Conservation (phyloP, 1,284 basidiomycete genomes). For the Ganoderma meredithae region DNA sequence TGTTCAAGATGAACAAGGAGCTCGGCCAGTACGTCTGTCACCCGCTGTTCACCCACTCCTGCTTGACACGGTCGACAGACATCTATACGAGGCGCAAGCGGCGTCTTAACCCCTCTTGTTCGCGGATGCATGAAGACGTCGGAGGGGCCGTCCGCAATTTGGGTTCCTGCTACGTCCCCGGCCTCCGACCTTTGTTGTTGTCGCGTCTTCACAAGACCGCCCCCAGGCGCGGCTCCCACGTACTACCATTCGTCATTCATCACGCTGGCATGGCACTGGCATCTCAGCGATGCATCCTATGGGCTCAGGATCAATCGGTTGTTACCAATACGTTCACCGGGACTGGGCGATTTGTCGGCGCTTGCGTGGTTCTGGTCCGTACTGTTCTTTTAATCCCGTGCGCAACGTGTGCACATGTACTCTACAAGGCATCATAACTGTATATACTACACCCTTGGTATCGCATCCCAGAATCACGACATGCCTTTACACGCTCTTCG, state of each 20-base stretch:
- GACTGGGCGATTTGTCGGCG: not conserved
- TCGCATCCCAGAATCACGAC: not conserved
- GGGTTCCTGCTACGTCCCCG: constrained; percentile 1
- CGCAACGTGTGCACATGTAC: constrained; percentile 12
- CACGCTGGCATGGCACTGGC: not conserved
- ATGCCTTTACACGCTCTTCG: not conserved
- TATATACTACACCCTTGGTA: constrained; percentile 9
- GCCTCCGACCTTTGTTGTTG: not conserved
- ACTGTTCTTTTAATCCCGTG: not conserved
- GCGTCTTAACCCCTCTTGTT: constrained; percentile 11
- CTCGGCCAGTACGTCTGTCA: constrained; percentile 68
- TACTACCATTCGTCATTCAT: constrained; percentile 1
- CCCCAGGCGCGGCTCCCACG: not conserved
- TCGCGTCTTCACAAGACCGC: not conserved
- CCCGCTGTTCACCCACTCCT: too few species aligned
- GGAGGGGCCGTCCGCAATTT: constrained; percentile 5
- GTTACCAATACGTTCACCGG: not conserved
- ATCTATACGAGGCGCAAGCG: constrained; percentile 21
- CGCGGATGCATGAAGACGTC: not conserved
- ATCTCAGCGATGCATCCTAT: not conserved
- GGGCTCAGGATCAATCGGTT: constrained; percentile 2
- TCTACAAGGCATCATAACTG: constrained; percentile 14
- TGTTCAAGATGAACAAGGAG: constrained; percentile 90
- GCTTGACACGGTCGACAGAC: constrained; percentile 12
- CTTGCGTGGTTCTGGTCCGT: not conserved